Percentiles rank a stretch among this genome's conserved stretches.
Conservation (phyloP, 2,329 filamentous ascomycete genomes). For the Graphium sp. region DNA sequence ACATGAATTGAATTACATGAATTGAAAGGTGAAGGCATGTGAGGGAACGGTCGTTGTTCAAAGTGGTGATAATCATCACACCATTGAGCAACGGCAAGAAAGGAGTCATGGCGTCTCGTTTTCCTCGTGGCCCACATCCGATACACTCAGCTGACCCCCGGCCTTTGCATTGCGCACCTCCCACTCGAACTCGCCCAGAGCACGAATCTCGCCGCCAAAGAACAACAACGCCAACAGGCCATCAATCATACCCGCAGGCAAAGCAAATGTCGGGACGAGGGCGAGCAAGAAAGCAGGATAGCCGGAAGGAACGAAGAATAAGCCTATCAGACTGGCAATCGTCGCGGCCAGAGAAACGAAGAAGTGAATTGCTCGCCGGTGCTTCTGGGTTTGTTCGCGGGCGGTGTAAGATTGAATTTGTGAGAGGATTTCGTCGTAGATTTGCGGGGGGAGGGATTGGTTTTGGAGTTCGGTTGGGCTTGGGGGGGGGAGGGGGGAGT, state of each 20-base stretch:
- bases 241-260: conserved; percentile 64
- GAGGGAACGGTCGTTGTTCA: too few relatives aligned
- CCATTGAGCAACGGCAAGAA: too few relatives aligned
- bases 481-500: conserved; percentile 9
- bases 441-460: conserved; percentile 8
- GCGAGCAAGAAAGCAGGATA: conserved; percentile 70
- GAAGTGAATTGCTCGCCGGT: conserved; percentile 61
- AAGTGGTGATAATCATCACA: too few relatives aligned
- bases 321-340: conserved; percentile 58
- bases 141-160: conserved; percentile 5
- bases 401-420: conserved; percentile 51
- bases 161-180: conserved; percentile 59
- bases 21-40: too few relatives aligned
- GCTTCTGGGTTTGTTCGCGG: conserved; percentile 57
- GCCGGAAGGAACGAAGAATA: conserved; percentile 71
- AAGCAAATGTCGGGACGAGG: conserved; percentile 59
- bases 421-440: conserved; percentile 51
- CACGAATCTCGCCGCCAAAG: conserved; percentile 66
- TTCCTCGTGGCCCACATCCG: too few relatives aligned
- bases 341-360: conserved; percentile 46
- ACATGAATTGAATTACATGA: too few relatives aligned
- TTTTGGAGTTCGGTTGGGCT: conserved; percentile 12
- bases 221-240: conserved; percentile 80
- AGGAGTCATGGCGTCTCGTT: too few relatives aligned
- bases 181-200: conserved; percentile 84